Evolutionary conservation across 306 rosid species (phyloP).

Genomic region (Malus fusca): DNA sequence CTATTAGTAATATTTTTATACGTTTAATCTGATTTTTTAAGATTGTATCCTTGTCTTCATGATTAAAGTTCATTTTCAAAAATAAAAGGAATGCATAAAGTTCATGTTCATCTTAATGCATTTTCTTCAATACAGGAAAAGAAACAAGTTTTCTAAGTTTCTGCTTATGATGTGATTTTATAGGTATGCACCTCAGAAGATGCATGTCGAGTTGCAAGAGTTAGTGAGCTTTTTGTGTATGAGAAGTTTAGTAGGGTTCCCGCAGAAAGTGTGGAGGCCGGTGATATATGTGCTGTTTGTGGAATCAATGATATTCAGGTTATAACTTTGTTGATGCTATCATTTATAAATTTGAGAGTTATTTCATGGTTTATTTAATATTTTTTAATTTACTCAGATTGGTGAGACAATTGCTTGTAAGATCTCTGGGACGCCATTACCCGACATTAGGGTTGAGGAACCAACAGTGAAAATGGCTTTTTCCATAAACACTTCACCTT

Average conservation of each 20-base stretch:
- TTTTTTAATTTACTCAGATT: constrained; percentile 43
- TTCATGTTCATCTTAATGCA: neutral
- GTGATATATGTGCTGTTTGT: constrained; percentile 98
- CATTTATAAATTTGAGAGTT: neutral
- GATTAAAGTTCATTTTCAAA: neutral
- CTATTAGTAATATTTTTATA: neutral
- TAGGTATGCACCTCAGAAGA: constrained; percentile 90
- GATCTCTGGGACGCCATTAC: constrained; percentile 68
- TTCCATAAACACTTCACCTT: constrained; percentile 83
- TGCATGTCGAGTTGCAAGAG: constrained; percentile 73
- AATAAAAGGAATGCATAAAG: neutral
- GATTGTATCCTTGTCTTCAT: neutral
- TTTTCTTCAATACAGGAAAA: neutral
- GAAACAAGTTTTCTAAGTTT: neutral
- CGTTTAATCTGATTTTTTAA: neutral
- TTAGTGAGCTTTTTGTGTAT: constrained; percentile 90
- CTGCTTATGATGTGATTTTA: constrained; percentile 16
- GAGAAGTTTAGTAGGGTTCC: constrained; percentile 84
- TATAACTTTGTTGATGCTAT: constrained; percentile 1
- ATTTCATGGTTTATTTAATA: neutral
- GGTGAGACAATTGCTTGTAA: constrained; percentile 96
- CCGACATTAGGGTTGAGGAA: constrained; percentile 96
- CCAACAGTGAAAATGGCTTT: constrained; percentile 98
- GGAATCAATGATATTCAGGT: constrained; percentile 97
- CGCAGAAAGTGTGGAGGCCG: constrained; percentile 75